A percentile compares a stretch with the other conserved stretches of the same genome.
These are phyloP conservation scores for Bryoerythrophyllum caledonicum DNA, from an alignment of 225 moss, liverwort and hornwort species.

Conservation along the genomic window DNA sequence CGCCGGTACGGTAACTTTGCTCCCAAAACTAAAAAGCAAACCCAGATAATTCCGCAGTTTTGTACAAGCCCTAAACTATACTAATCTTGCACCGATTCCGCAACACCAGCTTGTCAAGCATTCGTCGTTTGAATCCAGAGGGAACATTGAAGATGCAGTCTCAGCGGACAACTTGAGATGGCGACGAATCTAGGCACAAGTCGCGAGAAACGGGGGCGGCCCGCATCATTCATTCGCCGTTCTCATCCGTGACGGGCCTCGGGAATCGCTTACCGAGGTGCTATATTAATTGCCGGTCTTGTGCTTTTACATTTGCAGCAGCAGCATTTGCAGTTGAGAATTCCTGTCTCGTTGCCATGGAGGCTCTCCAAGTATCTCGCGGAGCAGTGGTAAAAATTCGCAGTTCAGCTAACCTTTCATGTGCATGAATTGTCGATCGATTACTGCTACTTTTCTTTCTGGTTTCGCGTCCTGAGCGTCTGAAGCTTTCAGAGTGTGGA, in stretches of 20 bases:
- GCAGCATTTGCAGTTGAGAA: background rate
- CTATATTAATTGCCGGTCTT: background rate
- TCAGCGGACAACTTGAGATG: conserved; percentile 22
- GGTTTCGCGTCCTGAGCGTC: background rate
- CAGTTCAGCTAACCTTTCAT: background rate
- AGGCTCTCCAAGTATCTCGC: conserved; percentile 35
- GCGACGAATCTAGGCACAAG: conserved; percentile 24
- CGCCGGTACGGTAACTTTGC: too few relatives aligned
- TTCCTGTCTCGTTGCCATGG: conserved; percentile 30
- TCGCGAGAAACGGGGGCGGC: background rate
- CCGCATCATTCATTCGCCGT: background rate
- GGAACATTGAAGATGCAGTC: conserved; percentile 1
- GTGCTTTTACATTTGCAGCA: background rate
- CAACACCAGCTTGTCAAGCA: background rate
- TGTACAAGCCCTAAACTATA: background rate
- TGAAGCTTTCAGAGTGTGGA: background rate
- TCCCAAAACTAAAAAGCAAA: background rate
- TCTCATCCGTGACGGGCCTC: conserved; percentile 24
- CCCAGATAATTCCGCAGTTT: background rate
- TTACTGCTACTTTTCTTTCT: background rate
- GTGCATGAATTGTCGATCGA: background rate
- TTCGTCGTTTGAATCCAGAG: background rate
- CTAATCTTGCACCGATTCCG: background rate
- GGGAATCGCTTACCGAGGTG: conserved; percentile 11
- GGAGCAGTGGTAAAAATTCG: conserved; percentile 30